Evolutionary conservation across 257 asterid species (phyloP), one percentile per base, ranked within the genome.

Genomic region (Plantago elongata): DNA sequence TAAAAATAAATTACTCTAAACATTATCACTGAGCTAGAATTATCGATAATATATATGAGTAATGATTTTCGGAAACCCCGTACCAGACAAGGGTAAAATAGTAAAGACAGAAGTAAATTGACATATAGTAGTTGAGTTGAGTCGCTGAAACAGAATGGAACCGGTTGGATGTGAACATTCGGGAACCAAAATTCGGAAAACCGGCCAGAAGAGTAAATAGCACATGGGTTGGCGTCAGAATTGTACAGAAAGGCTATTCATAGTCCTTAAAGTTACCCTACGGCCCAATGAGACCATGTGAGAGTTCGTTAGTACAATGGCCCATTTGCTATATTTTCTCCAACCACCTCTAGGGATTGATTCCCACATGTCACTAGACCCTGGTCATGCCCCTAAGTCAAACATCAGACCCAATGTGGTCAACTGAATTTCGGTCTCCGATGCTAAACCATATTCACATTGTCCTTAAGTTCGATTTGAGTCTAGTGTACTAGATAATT

Each of bases 211-310:
- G 46, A 16, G 67, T n/a, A 58, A 62, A 37, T 62, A 51, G 71
- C 74, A 69, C 72, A 64, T 73, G 78, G 76, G 65, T 15, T 54
- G 11, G 71, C 59, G 45, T 62, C 37, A 34, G 48, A 61, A 45
- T 51, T 57, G 76, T 66, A 57, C 55, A 75, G 60, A 63, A 15
- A 48, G 18, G 45, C 7, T 47, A 67, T 51, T 61, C 34, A 56
- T 3, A 11, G 34, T 56, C 5, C 10, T 17, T 60, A 71, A 64
- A 64, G 63, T 45, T 68, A 63, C 51, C 45, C 9, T 1, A 64
- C 1, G 49, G 65, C 57, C 62, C 47, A 15, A 59, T 61, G 72
- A 74, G 5, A 29, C 74, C 81, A 74, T 56, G 78, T 77, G 81
- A 68, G 60, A 54, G 66, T 62, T 72, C 68, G 70, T 73, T 69